These are phyloP conservation scores for Serendipita sp. DNA, from an alignment of 768 basidiomycete genomes.

Conservation along the genomic window DNA sequence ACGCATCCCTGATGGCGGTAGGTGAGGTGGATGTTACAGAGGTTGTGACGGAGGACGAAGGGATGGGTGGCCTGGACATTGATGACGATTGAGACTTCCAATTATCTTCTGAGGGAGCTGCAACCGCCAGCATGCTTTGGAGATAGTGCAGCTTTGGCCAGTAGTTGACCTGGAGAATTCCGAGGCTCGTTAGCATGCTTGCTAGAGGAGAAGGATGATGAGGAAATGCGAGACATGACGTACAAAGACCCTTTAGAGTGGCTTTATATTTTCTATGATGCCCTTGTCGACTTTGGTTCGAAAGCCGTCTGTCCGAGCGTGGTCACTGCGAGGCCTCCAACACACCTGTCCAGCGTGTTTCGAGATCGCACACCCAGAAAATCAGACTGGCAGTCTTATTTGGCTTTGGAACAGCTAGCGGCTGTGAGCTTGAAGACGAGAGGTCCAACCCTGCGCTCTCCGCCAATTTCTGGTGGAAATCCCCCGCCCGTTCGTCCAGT, in stretches of 20 bases:
- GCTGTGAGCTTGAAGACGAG: too few relatives aligned
- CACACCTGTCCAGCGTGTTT: not conserved
- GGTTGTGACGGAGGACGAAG: not conserved
- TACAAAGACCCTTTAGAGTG: not conserved
- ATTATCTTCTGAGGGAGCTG: not conserved
- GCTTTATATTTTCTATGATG: not conserved
- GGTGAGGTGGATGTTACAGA: not conserved
- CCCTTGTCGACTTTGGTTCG: not conserved
- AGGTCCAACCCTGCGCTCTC: too few relatives aligned
- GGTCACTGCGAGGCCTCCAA: not conserved
- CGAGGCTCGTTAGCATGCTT: not conserved
- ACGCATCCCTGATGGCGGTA: not conserved
- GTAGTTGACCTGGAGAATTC: conserved; percentile 1
- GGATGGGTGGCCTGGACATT: not conserved
- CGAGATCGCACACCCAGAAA: not conserved
- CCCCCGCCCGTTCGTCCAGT: too few relatives aligned
- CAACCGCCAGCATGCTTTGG: conserved; percentile 6
- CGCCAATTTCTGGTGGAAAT: too few relatives aligned
- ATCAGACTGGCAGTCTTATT: too few relatives aligned
- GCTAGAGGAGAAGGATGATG: not conserved
- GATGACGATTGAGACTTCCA: conserved; percentile 1
- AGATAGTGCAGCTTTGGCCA: not conserved
- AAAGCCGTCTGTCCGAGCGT: not conserved
- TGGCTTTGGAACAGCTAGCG: too few relatives aligned
- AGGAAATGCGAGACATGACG: not conserved